Base-by-base conservation (phyloP, 257 asterid species). In the Solanum peruvianum region DNA sequence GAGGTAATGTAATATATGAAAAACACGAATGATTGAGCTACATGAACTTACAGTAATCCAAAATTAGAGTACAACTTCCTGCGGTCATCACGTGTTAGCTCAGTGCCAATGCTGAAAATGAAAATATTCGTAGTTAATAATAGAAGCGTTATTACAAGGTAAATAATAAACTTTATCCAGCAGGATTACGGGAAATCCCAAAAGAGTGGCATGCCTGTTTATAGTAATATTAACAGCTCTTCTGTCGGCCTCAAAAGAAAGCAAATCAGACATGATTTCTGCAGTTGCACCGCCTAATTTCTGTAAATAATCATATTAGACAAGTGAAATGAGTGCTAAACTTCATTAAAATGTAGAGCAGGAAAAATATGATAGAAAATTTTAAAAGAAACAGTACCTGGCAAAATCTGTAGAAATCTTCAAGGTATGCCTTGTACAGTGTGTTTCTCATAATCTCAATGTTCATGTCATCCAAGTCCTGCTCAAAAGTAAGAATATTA, bases 381-480 rank as follows among this genome's bases (percentile, higher is more conserved):
- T 71, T 27, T 73, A 86, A 78, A 77, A 42, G 41, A 72, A 37
- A 52, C 56, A 25, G 85, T 85, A 95, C 99, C 95, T 93, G 98
- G 91, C 98, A 96, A 90, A 94, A 96, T 77, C 93, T 91, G 88
- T 96, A 94, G 87, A 96, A 96, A 87, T 96, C 99, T 91, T 96
- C 99, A 45, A 96, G 98, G 91, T 96, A 96, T 70, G 98, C 99
- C 90, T 96, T 96, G 92, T 96, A 96, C 37, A 96, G 96, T 60
- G 98, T 96, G 90, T 96, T 96, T 89, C 98, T 94, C 99, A 95
- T 96, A 72, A 96, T 96, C 91, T 96, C 99, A 71, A 96, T 96
- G 93, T 96, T 95, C 98, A 96, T 96, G 89, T 96, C 99, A 88
- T 96, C 99, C 94, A 96, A 91, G 92, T 96, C 99, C 98, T 96